These are phyloP conservation scores for Achaetomiella virescens DNA, from an alignment of 495 filamentous ascomycete genomes.

Conservation along the genomic window DNA sequence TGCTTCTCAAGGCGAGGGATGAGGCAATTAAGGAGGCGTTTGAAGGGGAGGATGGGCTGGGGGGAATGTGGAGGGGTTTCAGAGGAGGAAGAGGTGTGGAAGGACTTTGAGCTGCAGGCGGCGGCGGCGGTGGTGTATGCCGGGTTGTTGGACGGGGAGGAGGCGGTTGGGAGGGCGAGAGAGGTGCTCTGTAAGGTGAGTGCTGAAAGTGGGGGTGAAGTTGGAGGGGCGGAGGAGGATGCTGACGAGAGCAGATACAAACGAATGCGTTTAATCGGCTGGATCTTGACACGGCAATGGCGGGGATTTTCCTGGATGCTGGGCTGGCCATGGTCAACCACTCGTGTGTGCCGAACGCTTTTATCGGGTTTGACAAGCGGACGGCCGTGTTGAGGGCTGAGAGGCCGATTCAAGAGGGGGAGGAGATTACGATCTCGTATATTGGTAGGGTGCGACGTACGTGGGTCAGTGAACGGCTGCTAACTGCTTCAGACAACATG, in stretches of 20 bases:
- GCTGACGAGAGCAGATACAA: conserved; percentile 32
- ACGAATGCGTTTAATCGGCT: conserved; percentile 42
- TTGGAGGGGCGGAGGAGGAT: not conserved
- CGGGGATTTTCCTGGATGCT: conserved; percentile 40
- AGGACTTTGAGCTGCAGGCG: conserved; percentile 43
- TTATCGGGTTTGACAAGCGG: conserved; percentile 41
- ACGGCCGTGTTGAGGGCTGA: conserved; percentile 36
- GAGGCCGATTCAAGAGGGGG: conserved; percentile 35
- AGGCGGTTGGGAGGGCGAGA: conserved; percentile 28
- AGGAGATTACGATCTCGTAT: conserved; percentile 48
- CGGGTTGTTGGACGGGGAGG: conserved; percentile 22
- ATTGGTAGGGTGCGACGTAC: conserved; percentile 32
- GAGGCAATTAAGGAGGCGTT: conserved; percentile 18
- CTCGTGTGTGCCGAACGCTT: conserved; percentile 48
- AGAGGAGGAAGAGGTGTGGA: conserved; percentile 21
- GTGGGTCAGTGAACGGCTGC: not conserved
- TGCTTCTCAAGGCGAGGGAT: conserved; percentile 21
- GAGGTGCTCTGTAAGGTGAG: conserved; percentile 40
- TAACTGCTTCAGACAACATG: conserved; percentile 28
- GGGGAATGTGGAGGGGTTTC: conserved; percentile 33
- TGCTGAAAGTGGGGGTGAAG: not conserved
- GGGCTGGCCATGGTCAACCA: conserved; percentile 47
- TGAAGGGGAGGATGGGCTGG: conserved; percentile 27
- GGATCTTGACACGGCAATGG: conserved; percentile 34
- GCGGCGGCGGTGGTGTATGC: conserved; percentile 37